A percentile compares a stretch with the other conserved stretches of the same genome.
These are phyloP conservation scores for Vanrija sp. DNA, from an alignment of 1,284 basidiomycete genomes.

Conservation along the genomic window DNA sequence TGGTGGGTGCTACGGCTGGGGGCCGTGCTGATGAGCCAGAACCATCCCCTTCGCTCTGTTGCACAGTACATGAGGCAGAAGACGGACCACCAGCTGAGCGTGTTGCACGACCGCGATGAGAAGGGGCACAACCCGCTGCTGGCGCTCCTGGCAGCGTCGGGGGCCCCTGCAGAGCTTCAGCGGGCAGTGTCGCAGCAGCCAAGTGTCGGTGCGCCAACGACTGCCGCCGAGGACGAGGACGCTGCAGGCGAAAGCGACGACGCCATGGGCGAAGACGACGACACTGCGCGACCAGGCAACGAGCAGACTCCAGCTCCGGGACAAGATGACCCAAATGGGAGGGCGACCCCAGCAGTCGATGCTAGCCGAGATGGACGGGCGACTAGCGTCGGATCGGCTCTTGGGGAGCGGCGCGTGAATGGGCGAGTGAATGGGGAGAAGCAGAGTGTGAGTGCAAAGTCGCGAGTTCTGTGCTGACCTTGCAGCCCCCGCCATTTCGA, in stretches of 20 bases:
- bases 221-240: slow-evolving; percentile 33
- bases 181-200: slow-evolving; percentile 15
- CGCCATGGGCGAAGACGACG: slow-evolving; percentile 23
- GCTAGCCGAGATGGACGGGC: slow-evolving; percentile 18
- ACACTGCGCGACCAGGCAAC: slow-evolving; percentile 1
- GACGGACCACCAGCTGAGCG: slow-evolving; percentile 74
- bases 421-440: slow-evolving; percentile 16
- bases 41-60: slow-evolving; percentile 75
- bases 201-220: background rate
- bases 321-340: slow-evolving; percentile 21
- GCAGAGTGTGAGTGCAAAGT: slow-evolving; percentile 18
- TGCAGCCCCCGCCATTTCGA: slow-evolving; percentile 35
- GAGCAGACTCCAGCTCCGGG: slow-evolving; percentile 6
- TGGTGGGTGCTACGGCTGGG: slow-evolving; percentile 55
- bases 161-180: slow-evolving; percentile 12
- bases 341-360: slow-evolving; percentile 17
- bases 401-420: slow-evolving; percentile 18
- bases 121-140: slow-evolving; percentile 46
- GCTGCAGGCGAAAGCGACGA: slow-evolving; percentile 42
- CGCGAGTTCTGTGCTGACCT: background rate
- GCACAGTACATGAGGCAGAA: slow-evolving; percentile 69
- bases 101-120: slow-evolving; percentile 84
- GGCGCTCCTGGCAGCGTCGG: slow-evolving; percentile 8
- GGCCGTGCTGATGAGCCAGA: slow-evolving; percentile 39
- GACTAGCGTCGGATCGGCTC: slow-evolving; percentile 17